Percentiles rank a stretch among this genome's conserved stretches.
phyloP scores from a whole-genome alignment of 345 rosid genomes.

The Rhodamnia argentea region DNA sequence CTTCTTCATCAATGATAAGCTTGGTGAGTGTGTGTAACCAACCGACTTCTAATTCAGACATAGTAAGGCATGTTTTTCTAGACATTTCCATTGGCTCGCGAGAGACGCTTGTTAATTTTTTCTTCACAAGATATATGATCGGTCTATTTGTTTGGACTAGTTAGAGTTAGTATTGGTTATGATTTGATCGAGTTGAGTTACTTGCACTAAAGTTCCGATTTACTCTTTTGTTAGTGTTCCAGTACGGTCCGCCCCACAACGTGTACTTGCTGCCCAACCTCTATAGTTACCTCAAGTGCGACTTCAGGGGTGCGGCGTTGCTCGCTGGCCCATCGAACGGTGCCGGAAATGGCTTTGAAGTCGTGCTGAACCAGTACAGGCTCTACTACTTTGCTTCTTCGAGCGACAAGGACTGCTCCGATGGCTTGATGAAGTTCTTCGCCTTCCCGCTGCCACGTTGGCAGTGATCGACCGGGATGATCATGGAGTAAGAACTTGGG shows the following conservation, averaged over 20 bases:
- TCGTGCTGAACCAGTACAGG: conserved; percentile 6
- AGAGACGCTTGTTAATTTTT: not conserved
- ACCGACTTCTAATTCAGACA: not conserved
- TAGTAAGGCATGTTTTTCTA: not conserved
- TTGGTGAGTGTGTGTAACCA: conserved; percentile 1
- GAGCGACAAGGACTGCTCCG: not conserved
- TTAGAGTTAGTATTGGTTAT: not conserved
- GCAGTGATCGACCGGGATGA: not conserved
- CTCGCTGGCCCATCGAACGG: conserved; percentile 7
- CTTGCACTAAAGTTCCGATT: not conserved
- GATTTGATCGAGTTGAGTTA: not conserved
- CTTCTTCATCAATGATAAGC: conserved; percentile 10
- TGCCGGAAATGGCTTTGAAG: conserved; percentile 1
- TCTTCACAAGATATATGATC: not conserved
- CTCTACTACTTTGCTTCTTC: conserved; percentile 13
- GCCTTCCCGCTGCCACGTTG: conserved; percentile 5
- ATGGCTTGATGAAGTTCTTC: conserved; percentile 14
- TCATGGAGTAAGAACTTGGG: not conserved
- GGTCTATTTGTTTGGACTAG: not conserved
- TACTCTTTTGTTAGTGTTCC: conserved; percentile 9
- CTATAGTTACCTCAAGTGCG: conserved; percentile 6
- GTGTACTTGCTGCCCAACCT: conserved; percentile 13
- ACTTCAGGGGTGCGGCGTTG: conserved; percentile 6
- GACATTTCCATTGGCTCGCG: not conserved
- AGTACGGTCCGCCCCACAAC: conserved; percentile 7